Conservation (phyloP, 148 eudicot species). For the Dianthus caryophyllus region DNA sequence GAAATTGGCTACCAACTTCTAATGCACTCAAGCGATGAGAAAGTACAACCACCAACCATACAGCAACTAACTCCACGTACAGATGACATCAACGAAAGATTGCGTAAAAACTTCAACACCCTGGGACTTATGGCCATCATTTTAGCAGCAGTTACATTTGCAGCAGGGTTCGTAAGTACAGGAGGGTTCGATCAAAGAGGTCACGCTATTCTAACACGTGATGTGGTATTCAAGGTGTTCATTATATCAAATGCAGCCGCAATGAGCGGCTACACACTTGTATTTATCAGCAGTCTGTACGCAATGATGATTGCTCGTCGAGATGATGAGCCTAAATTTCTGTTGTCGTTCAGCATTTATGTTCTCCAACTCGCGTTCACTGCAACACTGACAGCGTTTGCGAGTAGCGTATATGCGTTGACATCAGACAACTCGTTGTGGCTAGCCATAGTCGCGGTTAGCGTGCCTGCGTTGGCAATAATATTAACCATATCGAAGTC, state of each 20-base stretch:
- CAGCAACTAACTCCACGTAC: slow-evolving; percentile 11
- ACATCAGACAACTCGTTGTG: slow-evolving; percentile 31
- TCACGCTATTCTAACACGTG: slow-evolving; percentile 20
- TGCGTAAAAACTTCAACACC: slow-evolving; percentile 29
- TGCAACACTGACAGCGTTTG: slow-evolving; percentile 37
- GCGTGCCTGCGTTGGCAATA: slow-evolving; percentile 30
- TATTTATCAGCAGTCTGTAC: slow-evolving; percentile 35
- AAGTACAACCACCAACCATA: slow-evolving; percentile 15
- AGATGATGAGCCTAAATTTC: slow-evolving; percentile 36
- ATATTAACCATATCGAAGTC: slow-evolving; percentile 26
- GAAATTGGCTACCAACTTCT: slow-evolving; percentile 40
- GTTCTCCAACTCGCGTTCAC: slow-evolving; percentile 41
- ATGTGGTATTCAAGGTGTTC: slow-evolving; percentile 32
- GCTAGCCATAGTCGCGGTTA: slow-evolving; percentile 36
- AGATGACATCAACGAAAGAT: slow-evolving; percentile 22
- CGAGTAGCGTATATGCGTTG: slow-evolving; percentile 31
- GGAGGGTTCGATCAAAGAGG: slow-evolving; percentile 29
- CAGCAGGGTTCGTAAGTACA: slow-evolving; percentile 30
- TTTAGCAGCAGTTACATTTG: slow-evolving; percentile 39
- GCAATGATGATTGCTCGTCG: slow-evolving; percentile 35
- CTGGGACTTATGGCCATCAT: slow-evolving; percentile 34
- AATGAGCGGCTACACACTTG: slow-evolving; percentile 40
- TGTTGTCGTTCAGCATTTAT: slow-evolving; percentile 34
- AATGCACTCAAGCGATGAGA: slow-evolving; percentile 26
- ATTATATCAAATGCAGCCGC: slow-evolving; percentile 39